Percentiles rank a stretch among this genome's conserved stretches.
Conservation (phyloP, 768 basidiomycete species). For the Boletellus sp. region DNA sequence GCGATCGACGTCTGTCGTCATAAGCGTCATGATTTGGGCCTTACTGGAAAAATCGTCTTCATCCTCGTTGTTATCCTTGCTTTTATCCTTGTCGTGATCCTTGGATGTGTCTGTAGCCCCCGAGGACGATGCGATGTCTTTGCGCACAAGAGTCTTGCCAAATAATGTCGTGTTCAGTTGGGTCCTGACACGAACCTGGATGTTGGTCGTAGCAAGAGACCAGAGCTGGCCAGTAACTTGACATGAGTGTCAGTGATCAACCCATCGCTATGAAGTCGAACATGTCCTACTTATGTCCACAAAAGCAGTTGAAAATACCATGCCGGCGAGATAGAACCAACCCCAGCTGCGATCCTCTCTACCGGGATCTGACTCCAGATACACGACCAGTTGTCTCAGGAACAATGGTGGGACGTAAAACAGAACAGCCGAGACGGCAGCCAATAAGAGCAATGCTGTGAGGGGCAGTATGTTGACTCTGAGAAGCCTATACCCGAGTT, state of each 20-base stretch:
- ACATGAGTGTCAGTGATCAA: conserved; percentile 6
- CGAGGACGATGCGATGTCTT: conserved; percentile 74
- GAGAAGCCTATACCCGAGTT: conserved; percentile 57
- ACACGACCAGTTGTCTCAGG: conserved; percentile 54
- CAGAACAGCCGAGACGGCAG: conserved; percentile 53
- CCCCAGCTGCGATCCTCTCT: conserved; percentile 64
- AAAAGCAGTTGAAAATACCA: conserved; percentile 44
- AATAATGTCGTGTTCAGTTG: conserved; percentile 85
- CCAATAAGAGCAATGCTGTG: conserved; percentile 43
- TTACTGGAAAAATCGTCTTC: conserved; percentile 64
- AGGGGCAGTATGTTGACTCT: conserved; percentile 50
- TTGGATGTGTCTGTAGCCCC: conserved; percentile 25
- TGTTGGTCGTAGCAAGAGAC: conserved; percentile 61
- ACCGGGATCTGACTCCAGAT: conserved; percentile 60
- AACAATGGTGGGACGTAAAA: conserved; percentile 68
- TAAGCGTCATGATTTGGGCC: conserved; percentile 88
- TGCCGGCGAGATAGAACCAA: conserved; percentile 60
- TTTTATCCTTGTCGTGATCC: conserved; percentile 18
- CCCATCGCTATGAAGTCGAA: not conserved
- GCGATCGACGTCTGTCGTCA: conserved; percentile 93
- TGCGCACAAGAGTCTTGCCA: conserved; percentile 81
- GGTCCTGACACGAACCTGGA: conserved; percentile 67
- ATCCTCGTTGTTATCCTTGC: conserved; percentile 17
- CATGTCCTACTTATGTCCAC: conserved; percentile 40
- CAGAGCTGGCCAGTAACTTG: conserved; percentile 67